Evolutionary conservation across 2,329 filamentous ascomycete genomes (phyloP).

Genomic region (Cryphonectria carpinicola): DNA sequence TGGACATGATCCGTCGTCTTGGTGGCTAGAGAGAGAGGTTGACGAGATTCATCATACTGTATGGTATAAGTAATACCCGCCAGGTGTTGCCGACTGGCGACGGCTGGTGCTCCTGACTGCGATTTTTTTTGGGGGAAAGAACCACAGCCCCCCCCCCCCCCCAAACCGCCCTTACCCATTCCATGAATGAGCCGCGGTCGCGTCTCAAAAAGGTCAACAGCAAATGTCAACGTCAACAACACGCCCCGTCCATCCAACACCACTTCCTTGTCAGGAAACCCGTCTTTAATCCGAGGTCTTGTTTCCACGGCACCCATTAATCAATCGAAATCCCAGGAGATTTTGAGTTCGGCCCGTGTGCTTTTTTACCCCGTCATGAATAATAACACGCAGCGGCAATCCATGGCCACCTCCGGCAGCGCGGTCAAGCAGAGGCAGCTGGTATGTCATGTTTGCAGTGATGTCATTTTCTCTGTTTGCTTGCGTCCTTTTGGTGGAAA

Average conservation of each 20-base stretch:
- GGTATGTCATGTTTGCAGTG: conserved; percentile 40
- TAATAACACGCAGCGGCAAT: conserved; percentile 39
- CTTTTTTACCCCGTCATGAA: conserved; percentile 31
- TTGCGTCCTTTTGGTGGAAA: neutral
- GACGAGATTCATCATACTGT: no score
- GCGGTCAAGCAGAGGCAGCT: conserved; percentile 55
- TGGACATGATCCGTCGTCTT: neutral
- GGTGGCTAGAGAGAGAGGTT: neutral
- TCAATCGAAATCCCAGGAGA: neutral
- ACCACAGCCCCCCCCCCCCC: no score
- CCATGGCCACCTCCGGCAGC: conserved; percentile 44
- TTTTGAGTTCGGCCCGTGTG: neutral
- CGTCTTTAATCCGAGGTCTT: neutral
- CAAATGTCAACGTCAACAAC: neutral
- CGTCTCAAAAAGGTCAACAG: neutral
- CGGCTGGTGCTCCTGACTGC: neutral
- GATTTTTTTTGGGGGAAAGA: neutral
- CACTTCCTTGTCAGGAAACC: neutral
- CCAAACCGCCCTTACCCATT: neutral
- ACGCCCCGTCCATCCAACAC: conserved; percentile 11
- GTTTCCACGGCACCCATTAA: neutral
- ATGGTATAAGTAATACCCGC: no score
- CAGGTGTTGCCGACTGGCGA: conserved; percentile 11
- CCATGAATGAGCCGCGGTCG: conserved; percentile 6
- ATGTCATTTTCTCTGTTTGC: conserved; percentile 1